Base-by-base conservation (phyloP, 768 basidiomycete genomes). In the Cyclocybe cylindracea region DNA sequence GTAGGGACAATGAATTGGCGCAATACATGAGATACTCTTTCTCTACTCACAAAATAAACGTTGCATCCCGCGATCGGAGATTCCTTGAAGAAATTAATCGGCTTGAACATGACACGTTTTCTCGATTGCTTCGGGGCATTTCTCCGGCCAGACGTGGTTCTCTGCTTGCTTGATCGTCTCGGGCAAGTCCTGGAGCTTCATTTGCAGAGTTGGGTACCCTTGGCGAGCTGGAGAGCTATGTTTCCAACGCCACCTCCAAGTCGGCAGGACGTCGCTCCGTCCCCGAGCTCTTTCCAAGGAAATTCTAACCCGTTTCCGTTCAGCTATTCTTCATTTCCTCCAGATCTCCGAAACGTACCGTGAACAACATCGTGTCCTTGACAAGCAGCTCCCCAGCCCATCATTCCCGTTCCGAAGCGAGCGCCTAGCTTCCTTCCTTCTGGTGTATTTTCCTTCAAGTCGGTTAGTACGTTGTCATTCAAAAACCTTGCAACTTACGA, bases 231-330 rank as follows among this genome's bases (percentile, higher is more conserved):
- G 38, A 77, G 61, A 2, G 68, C 60, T 13, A 67, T 58, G 39
- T 66, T 59, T 1, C 77, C 77, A 39, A 70, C 64, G 7, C 72
- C 70, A 4, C 74, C 70, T 10, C 72, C 76, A 9, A 77, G 64
- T 58, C 77, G 75, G 44, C 72, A 72, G 13, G 77, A 60, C 2
- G 60, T 57, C 2, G 69, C 57, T 9, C 62, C 66, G 2, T 35
- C 8, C 10, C 61, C 51, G 5, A 73, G 56, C 14, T 58, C 39
- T 0, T 55, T 60, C 76, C 74, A 78, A 10, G 70, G 65, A 44
- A 65, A 75, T 0, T 59, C 74, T 75, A 40, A 41, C 39, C n/a
- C 29, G 11, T 10, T 43, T 9, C 7, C 41, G 14, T 1, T 16
- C 18, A 24, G 3, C 24, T 24, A 16, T 24, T 38, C 19, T 10